A percentile compares a stretch with the other conserved stretches of the same genome.
phyloP scores from a whole-genome alignment of 805 yeast genomes.

The Clavispora carvajalis region DNA sequence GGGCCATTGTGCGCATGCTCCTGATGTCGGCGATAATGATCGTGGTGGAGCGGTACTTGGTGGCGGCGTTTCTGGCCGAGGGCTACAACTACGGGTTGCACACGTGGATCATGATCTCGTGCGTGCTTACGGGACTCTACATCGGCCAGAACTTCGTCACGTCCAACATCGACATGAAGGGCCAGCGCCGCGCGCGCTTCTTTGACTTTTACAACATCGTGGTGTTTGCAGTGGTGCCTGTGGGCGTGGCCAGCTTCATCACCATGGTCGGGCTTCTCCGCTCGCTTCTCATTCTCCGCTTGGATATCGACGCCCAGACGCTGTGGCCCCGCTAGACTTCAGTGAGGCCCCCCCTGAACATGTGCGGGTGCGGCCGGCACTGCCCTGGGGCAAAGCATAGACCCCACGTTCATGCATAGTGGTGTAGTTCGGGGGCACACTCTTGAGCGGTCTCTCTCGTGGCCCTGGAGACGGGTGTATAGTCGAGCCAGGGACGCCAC shows the following conservation, averaged over 20 bases:
- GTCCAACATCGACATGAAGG: slow-evolving; percentile 56
- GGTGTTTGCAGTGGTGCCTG: slow-evolving; percentile 97
- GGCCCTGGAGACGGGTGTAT: too few species aligned
- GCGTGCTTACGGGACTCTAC: slow-evolving; percentile 73
- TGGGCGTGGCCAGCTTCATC: slow-evolving; percentile 87
- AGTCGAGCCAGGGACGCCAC: too few species aligned
- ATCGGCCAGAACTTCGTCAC: slow-evolving; percentile 87
- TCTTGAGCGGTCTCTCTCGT: too few species aligned
- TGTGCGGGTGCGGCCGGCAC: too few species aligned
- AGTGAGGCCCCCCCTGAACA: too few species aligned
- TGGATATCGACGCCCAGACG: slow-evolving; percentile 43
- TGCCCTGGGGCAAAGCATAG: too few species aligned
- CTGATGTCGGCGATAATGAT: slow-evolving; percentile 74
- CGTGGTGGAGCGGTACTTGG: slow-evolving; percentile 62
- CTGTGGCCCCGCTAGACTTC: background rate
- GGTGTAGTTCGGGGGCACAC: too few species aligned
- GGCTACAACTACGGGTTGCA: slow-evolving; percentile 72
- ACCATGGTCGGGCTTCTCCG: slow-evolving; percentile 85
- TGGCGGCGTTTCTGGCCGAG: slow-evolving; percentile 60
- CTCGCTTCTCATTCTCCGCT: slow-evolving; percentile 65
- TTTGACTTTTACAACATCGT: slow-evolving; percentile 84
- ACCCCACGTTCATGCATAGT: too few species aligned
- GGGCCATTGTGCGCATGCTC: slow-evolving; percentile 81
- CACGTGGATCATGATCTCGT: slow-evolving; percentile 88
- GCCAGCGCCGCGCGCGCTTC: slow-evolving; percentile 49